phyloP scores from a whole-genome alignment of 768 basidiomycete species.

The Trametes sanguinea region DNA sequence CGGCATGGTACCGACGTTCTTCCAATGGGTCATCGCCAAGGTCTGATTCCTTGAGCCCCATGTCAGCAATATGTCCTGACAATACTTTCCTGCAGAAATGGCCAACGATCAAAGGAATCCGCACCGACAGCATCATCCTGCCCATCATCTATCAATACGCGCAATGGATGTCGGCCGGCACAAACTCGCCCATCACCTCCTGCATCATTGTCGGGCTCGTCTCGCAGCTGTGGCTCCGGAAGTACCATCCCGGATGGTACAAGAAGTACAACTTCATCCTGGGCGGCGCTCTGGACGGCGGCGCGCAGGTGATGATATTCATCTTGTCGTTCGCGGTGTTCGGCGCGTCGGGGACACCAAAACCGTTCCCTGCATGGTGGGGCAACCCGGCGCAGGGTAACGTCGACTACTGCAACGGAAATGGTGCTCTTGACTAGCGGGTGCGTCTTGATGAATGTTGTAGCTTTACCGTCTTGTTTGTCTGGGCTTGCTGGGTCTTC shows the following conservation, averaged over 20 bases:
- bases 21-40: conserved; percentile 58
- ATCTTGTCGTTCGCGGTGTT: conserved; percentile 66
- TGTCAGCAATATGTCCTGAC: too few species aligned
- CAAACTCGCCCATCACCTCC: conserved; percentile 51
- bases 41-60: conserved; percentile 30
- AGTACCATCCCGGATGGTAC: conserved; percentile 65
- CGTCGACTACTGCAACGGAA: conserved; percentile 62
- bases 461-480: neutral
- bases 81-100: conserved; percentile 42
- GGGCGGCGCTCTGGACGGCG: conserved; percentile 64
- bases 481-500: neutral
- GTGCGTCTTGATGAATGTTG: neutral
- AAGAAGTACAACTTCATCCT: conserved; percentile 66
- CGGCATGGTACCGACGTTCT: conserved; percentile 51
- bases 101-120: conserved; percentile 54
- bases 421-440: conserved; percentile 48
- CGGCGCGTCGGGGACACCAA: conserved; percentile 52
- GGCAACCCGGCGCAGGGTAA: conserved; percentile 56
- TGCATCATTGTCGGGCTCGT: conserved; percentile 46
- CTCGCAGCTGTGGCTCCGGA: conserved; percentile 55
- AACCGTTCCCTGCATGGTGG: conserved; percentile 57
- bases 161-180: conserved; percentile 54
- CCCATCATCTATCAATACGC: conserved; percentile 52
- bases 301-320: conserved; percentile 66
- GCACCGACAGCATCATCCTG: conserved; percentile 51